phyloP scores from a whole-genome alignment of 2,329 filamentous ascomycete species.

The Calonectria pteridis region DNA sequence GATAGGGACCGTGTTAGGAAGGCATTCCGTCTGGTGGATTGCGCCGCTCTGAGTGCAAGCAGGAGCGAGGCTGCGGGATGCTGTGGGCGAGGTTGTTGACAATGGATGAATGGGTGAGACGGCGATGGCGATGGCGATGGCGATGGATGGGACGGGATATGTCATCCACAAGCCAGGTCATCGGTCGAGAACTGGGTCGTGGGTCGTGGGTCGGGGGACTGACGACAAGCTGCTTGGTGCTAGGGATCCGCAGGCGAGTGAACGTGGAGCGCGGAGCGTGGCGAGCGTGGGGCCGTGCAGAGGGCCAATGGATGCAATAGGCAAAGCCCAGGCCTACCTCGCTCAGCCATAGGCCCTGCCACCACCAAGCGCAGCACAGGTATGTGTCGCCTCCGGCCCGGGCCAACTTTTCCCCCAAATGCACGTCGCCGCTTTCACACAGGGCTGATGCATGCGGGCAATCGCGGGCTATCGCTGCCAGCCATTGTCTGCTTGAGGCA shows the following conservation, averaged over 20 bases:
- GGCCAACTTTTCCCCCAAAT: constrained; percentile 7
- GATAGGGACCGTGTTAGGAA: constrained; percentile 15
- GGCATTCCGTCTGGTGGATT: constrained; percentile 21
- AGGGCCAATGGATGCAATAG: background rate
- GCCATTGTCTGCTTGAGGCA: constrained; percentile 1
- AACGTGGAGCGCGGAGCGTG: constrained; percentile 15
- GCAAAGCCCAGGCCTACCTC: background rate
- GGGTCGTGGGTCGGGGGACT: constrained; percentile 1
- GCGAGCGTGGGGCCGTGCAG: constrained; percentile 10
- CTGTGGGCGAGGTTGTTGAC: background rate
- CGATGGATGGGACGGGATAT: constrained; percentile 13
- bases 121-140: background rate
- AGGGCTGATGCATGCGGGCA: constrained; percentile 12
- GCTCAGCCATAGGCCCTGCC: background rate
- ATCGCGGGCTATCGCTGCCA: background rate
- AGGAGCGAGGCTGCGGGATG: background rate
- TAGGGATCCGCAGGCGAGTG: constrained; percentile 18
- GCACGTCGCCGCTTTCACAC: constrained; percentile 10
- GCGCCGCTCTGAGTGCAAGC: background rate
- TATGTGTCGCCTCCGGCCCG: background rate
- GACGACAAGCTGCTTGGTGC: constrained; percentile 25
- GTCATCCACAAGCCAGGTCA: constrained; percentile 27
- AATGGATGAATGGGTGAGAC: background rate
- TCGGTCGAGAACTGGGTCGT: constrained; percentile 20
- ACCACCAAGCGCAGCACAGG: background rate